Conservation (phyloP, 768 basidiomycete species). For the Fomitopsis serialis region DNA sequence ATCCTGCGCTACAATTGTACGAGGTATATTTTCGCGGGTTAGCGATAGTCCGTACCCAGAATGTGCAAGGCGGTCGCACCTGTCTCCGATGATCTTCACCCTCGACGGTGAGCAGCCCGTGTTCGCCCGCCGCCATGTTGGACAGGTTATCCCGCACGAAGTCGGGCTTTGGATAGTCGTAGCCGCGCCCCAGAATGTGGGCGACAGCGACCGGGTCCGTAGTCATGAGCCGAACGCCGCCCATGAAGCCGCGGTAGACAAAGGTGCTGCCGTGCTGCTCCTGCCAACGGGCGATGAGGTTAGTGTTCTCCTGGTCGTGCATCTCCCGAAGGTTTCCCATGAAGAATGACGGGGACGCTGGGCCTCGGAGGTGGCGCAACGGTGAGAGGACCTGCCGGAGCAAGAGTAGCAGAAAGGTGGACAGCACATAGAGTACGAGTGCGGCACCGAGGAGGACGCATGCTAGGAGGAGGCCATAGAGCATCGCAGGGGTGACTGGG, state of each 20-base stretch:
- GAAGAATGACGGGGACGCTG: constrained; percentile 41
- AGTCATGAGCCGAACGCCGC: constrained; percentile 50
- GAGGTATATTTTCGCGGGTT: not conserved
- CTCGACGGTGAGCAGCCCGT: constrained; percentile 47
- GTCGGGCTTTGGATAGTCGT: constrained; percentile 59
- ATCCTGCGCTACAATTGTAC: constrained; percentile 38
- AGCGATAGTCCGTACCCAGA: not conserved
- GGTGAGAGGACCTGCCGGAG: constrained; percentile 42
- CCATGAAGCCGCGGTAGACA: constrained; percentile 47
- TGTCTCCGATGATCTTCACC: constrained; percentile 54
- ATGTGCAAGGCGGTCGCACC: constrained; percentile 22
- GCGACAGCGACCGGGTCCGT: constrained; percentile 52
- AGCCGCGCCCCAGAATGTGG: constrained; percentile 51
- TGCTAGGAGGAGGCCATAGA: constrained; percentile 1
- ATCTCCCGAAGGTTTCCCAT: constrained; percentile 48
- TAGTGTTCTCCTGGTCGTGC: constrained; percentile 54
- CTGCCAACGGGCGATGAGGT: constrained; percentile 43
- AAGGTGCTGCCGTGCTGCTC: constrained; percentile 42
- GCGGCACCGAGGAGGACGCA: constrained; percentile 12
- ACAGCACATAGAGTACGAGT: constrained; percentile 26
- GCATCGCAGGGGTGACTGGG: not conserved
- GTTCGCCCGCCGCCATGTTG: constrained; percentile 43
- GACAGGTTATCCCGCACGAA: constrained; percentile 47
- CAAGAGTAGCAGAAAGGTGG: constrained; percentile 36
- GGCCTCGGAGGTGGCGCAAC: constrained; percentile 41